phyloP scores from a whole-genome alignment of 169 alveolate genomes.

The Plasmodium gaboni region DNA sequence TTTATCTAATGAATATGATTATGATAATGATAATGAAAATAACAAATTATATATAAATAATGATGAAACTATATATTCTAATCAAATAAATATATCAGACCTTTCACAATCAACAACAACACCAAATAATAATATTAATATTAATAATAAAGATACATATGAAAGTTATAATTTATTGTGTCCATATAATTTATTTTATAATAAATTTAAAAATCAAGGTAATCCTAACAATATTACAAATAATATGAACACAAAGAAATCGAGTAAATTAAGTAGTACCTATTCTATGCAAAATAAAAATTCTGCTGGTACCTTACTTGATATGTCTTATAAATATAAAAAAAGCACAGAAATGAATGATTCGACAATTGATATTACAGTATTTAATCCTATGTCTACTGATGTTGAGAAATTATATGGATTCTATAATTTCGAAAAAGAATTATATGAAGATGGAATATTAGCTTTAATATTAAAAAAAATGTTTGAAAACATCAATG shows the following conservation, averaged over 20 bases:
- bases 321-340: constrained; percentile 36
- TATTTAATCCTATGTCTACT: constrained; percentile 76
- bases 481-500: constrained; percentile 71
- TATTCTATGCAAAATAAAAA: constrained; percentile 51
- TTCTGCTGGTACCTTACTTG: constrained; percentile 32
- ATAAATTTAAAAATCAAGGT: constrained; percentile 38
- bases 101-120: background rate
- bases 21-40: constrained; percentile 25
- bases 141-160: constrained; percentile 12
- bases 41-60: constrained; percentile 2
- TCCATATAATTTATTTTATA: constrained; percentile 49
- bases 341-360: constrained; percentile 39
- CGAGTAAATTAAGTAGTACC: constrained; percentile 38
- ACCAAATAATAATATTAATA: too few species aligned
- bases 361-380: constrained; percentile 38
- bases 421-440: constrained; percentile 59
- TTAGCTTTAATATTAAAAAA: constrained; percentile 56
- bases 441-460: constrained; percentile 70
- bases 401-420: constrained; percentile 67
- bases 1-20: background rate
- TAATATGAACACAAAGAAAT: constrained; percentile 3
- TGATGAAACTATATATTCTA: constrained; percentile 10
- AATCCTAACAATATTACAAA: constrained; percentile 30
- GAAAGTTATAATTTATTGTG: constrained; percentile 51
- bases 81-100: constrained; percentile 21